Evolutionary conservation across 208 protist genomes (phyloP).

Genomic region (Balamuthia mandrillaris): DNA sequence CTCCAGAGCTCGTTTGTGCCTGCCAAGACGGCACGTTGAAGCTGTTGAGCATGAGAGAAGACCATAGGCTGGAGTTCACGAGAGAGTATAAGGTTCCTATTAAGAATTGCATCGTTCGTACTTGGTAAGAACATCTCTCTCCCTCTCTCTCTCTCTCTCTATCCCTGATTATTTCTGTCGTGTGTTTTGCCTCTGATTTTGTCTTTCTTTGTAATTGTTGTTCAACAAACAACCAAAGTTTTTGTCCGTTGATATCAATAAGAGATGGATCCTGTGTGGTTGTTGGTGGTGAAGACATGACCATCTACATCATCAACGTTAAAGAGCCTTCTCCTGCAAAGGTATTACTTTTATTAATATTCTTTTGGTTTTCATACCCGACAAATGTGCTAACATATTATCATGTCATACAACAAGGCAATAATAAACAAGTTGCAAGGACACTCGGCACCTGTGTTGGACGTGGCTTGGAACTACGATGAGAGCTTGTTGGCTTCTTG

Average conservation of each 20-base stretch:
- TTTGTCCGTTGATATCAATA: constrained; percentile 16
- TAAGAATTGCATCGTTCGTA: neutral
- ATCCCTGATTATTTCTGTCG: neutral
- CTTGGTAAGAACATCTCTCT: neutral
- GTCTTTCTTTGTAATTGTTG: no score
- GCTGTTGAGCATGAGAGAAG: neutral
- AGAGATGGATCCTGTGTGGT: neutral
- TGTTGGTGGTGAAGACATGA: constrained; percentile 4
- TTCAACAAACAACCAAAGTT: no score
- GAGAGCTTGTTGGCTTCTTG: constrained; percentile 18
- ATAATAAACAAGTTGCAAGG: constrained; percentile 29
- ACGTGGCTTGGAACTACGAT: constrained; percentile 36
- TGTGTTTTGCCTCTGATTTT: neutral
- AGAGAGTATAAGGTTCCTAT: neutral
- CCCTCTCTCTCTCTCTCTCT: neutral
- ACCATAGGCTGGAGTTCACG: neutral
- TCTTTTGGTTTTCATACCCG: neutral
- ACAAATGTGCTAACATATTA: neutral
- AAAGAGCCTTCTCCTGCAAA: neutral
- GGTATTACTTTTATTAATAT: neutral
- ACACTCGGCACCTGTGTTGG: constrained; percentile 1
- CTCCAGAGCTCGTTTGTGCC: neutral
- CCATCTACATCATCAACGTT: constrained; percentile 37
- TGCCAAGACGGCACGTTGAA: constrained; percentile 27
- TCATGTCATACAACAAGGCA: neutral